phyloP scores from a whole-genome alignment of 1,284 basidiomycete species.

The Tausonia pullulans region DNA sequence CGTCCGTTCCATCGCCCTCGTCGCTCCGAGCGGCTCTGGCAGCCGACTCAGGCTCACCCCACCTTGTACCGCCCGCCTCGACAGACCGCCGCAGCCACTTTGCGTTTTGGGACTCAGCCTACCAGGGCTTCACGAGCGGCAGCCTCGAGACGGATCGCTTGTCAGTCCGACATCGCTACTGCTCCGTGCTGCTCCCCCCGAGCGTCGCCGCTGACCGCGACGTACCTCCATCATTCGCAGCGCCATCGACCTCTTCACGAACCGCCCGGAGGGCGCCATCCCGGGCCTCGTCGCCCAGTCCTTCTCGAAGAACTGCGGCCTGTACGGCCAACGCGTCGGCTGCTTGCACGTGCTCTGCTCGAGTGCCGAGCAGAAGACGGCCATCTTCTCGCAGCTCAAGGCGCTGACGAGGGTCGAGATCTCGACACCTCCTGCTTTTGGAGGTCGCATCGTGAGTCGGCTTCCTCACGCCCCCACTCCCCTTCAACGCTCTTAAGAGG shows the following conservation, averaged over 20 bases:
- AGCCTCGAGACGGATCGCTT: constrained; percentile 39
- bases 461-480: not conserved
- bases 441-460: constrained; percentile 66
- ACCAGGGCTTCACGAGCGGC: constrained; percentile 48
- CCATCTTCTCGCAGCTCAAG: constrained; percentile 55
- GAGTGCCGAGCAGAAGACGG: not conserved
- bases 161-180: constrained; percentile 37
- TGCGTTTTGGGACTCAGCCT: constrained; percentile 89
- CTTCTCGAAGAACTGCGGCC: constrained; percentile 90
- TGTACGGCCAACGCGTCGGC: constrained; percentile 84
- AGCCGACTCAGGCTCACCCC: too few relatives aligned
- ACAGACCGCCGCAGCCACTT: constrained; percentile 33
- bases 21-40: too few relatives aligned
- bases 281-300: constrained; percentile 6
- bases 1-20: too few relatives aligned
- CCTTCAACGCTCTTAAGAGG: not conserved
- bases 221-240: too few relatives aligned
- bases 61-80: too few relatives aligned
- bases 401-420: constrained; percentile 83
- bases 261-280: constrained; percentile 57
- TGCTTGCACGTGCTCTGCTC: constrained; percentile 63
- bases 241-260: constrained; percentile 58
- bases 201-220: too few relatives aligned
- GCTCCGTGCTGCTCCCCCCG: too few relatives aligned
- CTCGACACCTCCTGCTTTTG: constrained; percentile 81